phyloP scores from a whole-genome alignment of 805 yeast species.

The Groenewaldozyma tartarivorans region DNA sequence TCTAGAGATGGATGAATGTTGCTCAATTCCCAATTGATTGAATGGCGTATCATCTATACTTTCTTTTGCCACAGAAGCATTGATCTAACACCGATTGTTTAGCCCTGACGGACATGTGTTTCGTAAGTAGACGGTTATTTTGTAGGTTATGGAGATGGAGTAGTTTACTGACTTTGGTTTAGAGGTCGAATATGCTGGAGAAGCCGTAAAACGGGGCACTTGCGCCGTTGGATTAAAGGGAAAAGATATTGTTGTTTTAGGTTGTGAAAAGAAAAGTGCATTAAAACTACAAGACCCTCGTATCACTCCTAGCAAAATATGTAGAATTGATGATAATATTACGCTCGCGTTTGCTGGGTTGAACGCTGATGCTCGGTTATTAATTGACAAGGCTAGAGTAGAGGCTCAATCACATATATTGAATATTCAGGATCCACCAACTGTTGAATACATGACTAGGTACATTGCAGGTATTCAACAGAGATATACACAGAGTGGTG shows the following conservation, averaged over 20 bases:
- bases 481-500: slow-evolving; percentile 94
- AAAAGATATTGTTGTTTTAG: slow-evolving; percentile 75
- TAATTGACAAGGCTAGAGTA: slow-evolving; percentile 89
- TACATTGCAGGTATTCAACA: slow-evolving; percentile 98
- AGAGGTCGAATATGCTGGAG: slow-evolving; percentile 94
- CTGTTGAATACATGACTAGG: slow-evolving; percentile 83
- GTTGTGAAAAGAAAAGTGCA: slow-evolving; percentile 94
- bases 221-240: slow-evolving; percentile 98
- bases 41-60: not conserved
- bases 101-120: slow-evolving; percentile 98
- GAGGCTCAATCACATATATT: slow-evolving; percentile 93
- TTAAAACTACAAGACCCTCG: slow-evolving; percentile 93
- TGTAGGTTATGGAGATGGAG: too few species aligned
- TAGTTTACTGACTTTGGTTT: slow-evolving; percentile 5
- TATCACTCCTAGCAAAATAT: slow-evolving; percentile 90
- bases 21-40: too few species aligned
- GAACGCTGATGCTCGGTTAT: slow-evolving; percentile 95
- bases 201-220: slow-evolving; percentile 97
- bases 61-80: slow-evolving; percentile 2
- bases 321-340: slow-evolving; percentile 82
- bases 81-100: slow-evolving; percentile 3
- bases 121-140: slow-evolving; percentile 45
- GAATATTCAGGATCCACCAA: slow-evolving; percentile 89
- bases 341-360: slow-evolving; percentile 93
- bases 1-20: not conserved